Evolutionary conservation across 805 yeast species (phyloP).

Genomic region (Saccharomyces paradoxus): DNA sequence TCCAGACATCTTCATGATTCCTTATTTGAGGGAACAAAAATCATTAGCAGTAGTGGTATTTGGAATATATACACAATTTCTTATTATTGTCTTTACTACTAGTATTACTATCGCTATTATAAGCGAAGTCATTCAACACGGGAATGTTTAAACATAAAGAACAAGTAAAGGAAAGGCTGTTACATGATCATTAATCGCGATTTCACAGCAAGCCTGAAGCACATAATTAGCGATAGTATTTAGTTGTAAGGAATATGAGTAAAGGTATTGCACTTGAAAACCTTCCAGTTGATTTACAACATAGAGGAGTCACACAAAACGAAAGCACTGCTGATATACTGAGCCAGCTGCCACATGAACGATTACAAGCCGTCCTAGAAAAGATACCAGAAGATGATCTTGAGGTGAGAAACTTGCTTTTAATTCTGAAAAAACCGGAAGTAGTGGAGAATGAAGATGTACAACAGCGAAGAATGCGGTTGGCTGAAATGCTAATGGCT

Average conservation of each 20-base stretch:
- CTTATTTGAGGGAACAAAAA: not conserved
- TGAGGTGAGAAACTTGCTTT: conserved; percentile 46
- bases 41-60: not conserved
- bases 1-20: not conserved
- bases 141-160: not conserved
- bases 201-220: not conserved
- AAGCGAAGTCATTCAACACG: not conserved
- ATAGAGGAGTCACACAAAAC: conserved; percentile 12
- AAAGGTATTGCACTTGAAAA: conserved; percentile 13
- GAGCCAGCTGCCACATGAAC: conserved; percentile 17
- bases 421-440: conserved; percentile 48
- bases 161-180: not conserved
- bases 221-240: not conserved
- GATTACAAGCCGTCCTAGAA: conserved; percentile 5
- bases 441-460: conserved; percentile 51
- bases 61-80: not conserved
- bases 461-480: conserved; percentile 52
- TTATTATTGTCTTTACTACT: not conserved
- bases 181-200: not conserved
- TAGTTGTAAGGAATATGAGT: not conserved
- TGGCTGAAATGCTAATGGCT: conserved; percentile 39
- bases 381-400: conserved; percentile 59
- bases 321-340: conserved; percentile 24
- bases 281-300: conserved; percentile 18
- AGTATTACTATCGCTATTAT: not conserved